A percentile compares a stretch with the other conserved stretches of the same genome.
These are phyloP conservation scores for Chlorella vulgaris DNA, from an alignment of 139 green algal species.

Conservation along the genomic window DNA sequence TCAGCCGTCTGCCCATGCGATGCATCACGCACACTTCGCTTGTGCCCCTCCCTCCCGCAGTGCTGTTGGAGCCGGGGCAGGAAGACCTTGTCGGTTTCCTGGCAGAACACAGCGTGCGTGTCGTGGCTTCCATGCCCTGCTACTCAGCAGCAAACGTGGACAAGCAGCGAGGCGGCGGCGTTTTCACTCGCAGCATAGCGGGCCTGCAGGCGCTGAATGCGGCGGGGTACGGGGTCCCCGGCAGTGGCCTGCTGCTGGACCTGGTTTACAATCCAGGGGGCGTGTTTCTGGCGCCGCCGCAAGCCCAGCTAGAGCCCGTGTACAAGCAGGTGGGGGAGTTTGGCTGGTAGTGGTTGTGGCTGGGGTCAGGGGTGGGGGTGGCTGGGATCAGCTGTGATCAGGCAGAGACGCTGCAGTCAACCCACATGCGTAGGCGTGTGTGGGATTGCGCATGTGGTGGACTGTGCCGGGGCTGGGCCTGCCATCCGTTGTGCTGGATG, in stretches of 20 bases:
- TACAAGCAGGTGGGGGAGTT: slow-evolving; percentile 27
- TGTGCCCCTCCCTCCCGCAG: slow-evolving; percentile 23
- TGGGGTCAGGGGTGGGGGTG: background rate
- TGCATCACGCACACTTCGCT: background rate
- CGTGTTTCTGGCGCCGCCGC: slow-evolving; percentile 68
- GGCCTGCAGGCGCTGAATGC: slow-evolving; percentile 80
- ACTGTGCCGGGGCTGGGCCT: too few species aligned
- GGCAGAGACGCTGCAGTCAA: too few species aligned
- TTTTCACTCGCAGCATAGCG: slow-evolving; percentile 91
- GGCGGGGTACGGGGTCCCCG: slow-evolving; percentile 80
- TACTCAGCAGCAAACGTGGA: slow-evolving; percentile 91
- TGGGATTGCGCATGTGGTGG: too few species aligned
- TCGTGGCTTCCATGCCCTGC: slow-evolving; percentile 96
- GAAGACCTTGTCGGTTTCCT: slow-evolving; percentile 92
- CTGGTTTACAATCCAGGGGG: slow-evolving; percentile 97
- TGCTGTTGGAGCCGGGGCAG: slow-evolving; percentile 93
- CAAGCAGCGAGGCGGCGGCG: slow-evolving; percentile 82
- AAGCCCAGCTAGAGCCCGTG: slow-evolving; percentile 51
- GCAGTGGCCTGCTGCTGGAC: slow-evolving; percentile 79
- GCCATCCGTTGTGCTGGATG: too few species aligned
- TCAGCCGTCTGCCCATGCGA: too few species aligned
- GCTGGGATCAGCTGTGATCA: background rate
- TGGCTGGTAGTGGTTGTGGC: background rate
- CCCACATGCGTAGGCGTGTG: too few species aligned
- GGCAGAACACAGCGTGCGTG: slow-evolving; percentile 78